Evolutionary conservation across 2,329 filamentous ascomycete species (phyloP), one percentile per base, ranked within the genome.

Genomic region (Alternaria gaisen): DNA sequence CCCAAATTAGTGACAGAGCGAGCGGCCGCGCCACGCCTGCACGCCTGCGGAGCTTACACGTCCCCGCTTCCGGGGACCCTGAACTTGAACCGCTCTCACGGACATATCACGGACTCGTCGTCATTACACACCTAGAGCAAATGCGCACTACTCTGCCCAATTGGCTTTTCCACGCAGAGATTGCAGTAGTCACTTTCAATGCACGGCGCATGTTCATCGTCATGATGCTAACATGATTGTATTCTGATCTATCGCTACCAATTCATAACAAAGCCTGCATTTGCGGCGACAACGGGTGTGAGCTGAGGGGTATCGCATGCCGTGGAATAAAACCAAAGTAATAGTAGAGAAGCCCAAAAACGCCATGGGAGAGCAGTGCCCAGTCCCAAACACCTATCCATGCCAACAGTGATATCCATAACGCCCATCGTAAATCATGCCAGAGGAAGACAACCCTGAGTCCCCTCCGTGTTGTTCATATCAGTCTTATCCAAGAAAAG

Each of bases 351-450:
- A 48, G 14, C 36, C 28, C 36, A 38, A n/a, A 57, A 58, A 71
- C 71, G 66, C 71, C 71, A 47, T 47, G 51, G 48, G 56, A 66
- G 51, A 46, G 58, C 43, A 46, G 26, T 43, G 43, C 51, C 63
- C 43, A 60, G 44, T 59, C 63, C 55, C 38, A 53, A 58, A 64
- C 61, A 64, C 65, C 64, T 55, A 59, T 63, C 58, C 68, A 72
- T 72, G 67, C 70, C 66, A 60, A 64, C 56, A 57, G 57, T 41
- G 36, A 53, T 67, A 38, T 32, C 59, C 57, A 36, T 60, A 73
- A 74, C 72, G 66, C 74, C 73, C 16, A 62, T 74, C 74, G 57
- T 77, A 63, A 75, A 62, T 75, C 48, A 53, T 70, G 60, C 59
- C 14, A 60, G 60, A 64, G 57, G 53, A 59, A 62, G 32, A 60